Evolutionary conservation across 208 protist species (phyloP), one percentile per base, ranked within the genome.

Genomic region (Wallacemonas sp.): DNA sequence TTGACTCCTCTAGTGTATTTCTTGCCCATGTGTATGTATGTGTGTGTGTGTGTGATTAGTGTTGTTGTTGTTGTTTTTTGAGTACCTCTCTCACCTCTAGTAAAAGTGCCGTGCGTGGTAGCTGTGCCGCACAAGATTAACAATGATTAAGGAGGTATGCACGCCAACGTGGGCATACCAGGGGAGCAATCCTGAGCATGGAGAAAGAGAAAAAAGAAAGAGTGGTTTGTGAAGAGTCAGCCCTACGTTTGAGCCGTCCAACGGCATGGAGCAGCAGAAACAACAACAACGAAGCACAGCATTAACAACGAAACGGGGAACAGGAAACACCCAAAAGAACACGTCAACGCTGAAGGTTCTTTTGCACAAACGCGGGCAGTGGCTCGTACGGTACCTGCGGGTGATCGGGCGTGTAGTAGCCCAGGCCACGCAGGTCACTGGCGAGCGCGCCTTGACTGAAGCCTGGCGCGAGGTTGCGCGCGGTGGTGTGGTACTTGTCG

Each of bases 321-420:
- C 12, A 47, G 41, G 17, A 14, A 21, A 47, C 6, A 47, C 41
- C 14, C 41, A 47, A 14, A 47, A 47, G 16, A 47, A 21, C 5
- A 47, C 41, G 21, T 74, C 52, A n/a, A 54, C 65, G 68, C 69
- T 70, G 60, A 68, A 70, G 34, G 23, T 74, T 74, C 48, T 64
- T 60, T 9, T 41, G 39, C 11, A 68, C 30, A 29, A 14, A 24
- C 2, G 44, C 27, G 9, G 30, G 39, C 1, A 80, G 43, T 0
- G 73, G 70, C 1, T 44, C 65, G 65, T 82, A 96, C 29, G 83
- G 80, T 16, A 92, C 80, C 61, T 96, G 90, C 19, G 87, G 85
- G 46, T 94, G 81, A 55, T 96, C 87, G 2, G 90, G 90, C 1
- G 90, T 96, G 76, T 94, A 94, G 54, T 86, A 83, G 23, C 90